Evolutionary conservation across 2,329 filamentous ascomycete species (phyloP), one percentile per base, ranked within the genome.

Genomic region (Penicillium sp.): DNA sequence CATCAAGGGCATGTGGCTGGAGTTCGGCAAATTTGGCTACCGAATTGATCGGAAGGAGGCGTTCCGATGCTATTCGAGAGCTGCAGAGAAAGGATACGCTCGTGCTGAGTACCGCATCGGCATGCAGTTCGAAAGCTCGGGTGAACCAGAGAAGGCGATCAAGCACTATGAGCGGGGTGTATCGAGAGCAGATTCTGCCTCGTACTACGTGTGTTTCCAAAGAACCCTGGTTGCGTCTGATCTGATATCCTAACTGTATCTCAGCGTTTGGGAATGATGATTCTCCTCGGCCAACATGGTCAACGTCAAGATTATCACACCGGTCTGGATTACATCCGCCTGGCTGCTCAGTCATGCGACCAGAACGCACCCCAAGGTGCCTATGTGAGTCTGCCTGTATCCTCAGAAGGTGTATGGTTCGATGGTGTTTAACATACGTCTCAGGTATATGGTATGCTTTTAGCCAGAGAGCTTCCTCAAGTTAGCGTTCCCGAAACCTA

Each of bases 351-450:
- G 50, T 86, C 82, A 3, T 87, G 91, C 4, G 93, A 98, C 60
- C 91, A 97, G 68, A 95, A 98, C 64, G 89, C 93, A 7, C 91
- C 93, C 0, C 93, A 98, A 57, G 93, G 93, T 30, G 90, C 93
- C 29, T 98, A 95, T 62, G 80, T 72, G 50, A 55, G 69, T 43
- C n/a, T 30, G n/a, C 32, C 10, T 16, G 7, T 17, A 11, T 27
- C 14, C 11, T n/a, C 5, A 7, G 11, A 4, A n/a, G 6, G 25
- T 27, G 11, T 9, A 27, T n/a, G 25, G 6, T 13, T 13, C 5
- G 5, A 4, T 6, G 5, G 5, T 13, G 5, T n/a, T 6, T 13
- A 27, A 9, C 11, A 7, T 23, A n/a, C 26, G 14, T 14, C 26
- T 19, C 43, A 73, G 69, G 83, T 95, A 16, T 88, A 93, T 58